phyloP scores from a whole-genome alignment of 1,139 yeast genomes.

The Protomyces lactucae-debilis region DNA sequence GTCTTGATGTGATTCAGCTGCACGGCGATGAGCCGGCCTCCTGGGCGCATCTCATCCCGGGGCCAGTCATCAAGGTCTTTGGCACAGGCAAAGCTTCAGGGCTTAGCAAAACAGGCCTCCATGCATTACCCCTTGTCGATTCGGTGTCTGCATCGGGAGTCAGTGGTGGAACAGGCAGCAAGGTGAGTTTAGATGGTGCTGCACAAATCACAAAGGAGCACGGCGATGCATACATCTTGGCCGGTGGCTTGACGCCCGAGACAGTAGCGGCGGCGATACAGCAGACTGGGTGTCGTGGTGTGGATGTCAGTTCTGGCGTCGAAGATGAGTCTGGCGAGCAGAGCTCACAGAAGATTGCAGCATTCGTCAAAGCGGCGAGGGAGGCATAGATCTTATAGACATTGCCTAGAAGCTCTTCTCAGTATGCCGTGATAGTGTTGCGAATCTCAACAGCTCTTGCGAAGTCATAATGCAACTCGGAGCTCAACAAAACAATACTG shows the following conservation, averaged over 20 bases:
- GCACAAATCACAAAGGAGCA: background rate
- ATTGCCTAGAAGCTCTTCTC: too few species aligned
- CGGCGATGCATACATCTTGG: conserved; percentile 49
- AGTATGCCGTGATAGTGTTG: too few species aligned
- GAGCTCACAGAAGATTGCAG: conserved; percentile 56
- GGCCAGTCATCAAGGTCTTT: conserved; percentile 70
- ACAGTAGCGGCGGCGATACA: conserved; percentile 56
- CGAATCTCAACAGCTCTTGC: too few species aligned
- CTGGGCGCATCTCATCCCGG: conserved; percentile 47
- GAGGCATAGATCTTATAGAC: background rate
- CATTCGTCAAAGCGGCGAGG: conserved; percentile 54
- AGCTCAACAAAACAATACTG: too few species aligned
- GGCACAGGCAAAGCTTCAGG: conserved; percentile 30
- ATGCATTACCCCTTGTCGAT: conserved; percentile 54
- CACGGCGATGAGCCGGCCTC: conserved; percentile 79
- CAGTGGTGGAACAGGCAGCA: conserved; percentile 83
- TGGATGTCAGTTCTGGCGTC: conserved; percentile 94
- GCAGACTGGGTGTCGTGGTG: conserved; percentile 63
- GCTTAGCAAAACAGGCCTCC: conserved; percentile 40
- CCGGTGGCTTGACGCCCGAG: conserved; percentile 81
- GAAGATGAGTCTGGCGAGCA: conserved; percentile 68
- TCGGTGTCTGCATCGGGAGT: conserved; percentile 58
- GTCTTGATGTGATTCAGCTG: conserved; percentile 73
- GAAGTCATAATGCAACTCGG: too few species aligned
- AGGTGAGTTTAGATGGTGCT: conserved; percentile 59